Percentiles rank a stretch among this genome's conserved stretches.
phyloP scores from a whole-genome alignment of 495 filamentous ascomycete genomes.

The Podospora conica region DNA sequence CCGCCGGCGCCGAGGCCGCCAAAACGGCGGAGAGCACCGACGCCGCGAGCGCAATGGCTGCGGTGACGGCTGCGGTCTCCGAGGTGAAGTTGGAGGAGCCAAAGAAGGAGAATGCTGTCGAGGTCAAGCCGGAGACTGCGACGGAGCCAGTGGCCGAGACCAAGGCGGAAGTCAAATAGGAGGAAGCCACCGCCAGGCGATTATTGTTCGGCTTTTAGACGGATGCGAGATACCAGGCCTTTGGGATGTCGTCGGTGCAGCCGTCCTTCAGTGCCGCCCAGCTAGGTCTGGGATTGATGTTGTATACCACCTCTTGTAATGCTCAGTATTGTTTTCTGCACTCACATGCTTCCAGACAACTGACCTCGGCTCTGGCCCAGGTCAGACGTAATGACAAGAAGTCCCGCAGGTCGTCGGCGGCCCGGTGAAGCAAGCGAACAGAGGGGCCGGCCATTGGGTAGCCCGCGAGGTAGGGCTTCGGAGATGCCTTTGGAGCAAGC shows the following conservation, averaged over 20 bases:
- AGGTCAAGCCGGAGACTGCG: neutral
- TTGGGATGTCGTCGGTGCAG: neutral
- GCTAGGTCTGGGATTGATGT: neutral
- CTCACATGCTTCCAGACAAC: neutral
- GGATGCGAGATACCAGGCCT: neutral
- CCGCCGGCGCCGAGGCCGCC: neutral
- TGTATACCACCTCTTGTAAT: neutral
- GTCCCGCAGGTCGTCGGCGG: neutral
- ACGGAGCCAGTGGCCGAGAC: slow-evolving; percentile 1
- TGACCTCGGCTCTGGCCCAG: neutral
- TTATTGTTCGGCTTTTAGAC: neutral
- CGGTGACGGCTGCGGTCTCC: neutral
- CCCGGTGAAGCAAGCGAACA: neutral
- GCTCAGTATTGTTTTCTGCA: neutral
- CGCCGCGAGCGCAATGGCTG: neutral
- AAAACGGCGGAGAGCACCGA: neutral
- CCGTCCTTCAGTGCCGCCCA: neutral
- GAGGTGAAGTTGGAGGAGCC: slow-evolving; percentile 3
- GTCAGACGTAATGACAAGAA: too few species aligned
- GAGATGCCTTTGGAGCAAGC: neutral
- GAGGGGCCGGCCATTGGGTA: neutral
- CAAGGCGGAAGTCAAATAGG: slow-evolving; percentile 3
- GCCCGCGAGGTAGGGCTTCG: neutral
- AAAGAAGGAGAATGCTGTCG: neutral
- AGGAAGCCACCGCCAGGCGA: neutral